A percentile compares a stretch with the other conserved stretches of the same genome.
phyloP scores from a whole-genome alignment of 2,329 filamentous ascomycete genomes.

The Trichoderma sp. region DNA sequence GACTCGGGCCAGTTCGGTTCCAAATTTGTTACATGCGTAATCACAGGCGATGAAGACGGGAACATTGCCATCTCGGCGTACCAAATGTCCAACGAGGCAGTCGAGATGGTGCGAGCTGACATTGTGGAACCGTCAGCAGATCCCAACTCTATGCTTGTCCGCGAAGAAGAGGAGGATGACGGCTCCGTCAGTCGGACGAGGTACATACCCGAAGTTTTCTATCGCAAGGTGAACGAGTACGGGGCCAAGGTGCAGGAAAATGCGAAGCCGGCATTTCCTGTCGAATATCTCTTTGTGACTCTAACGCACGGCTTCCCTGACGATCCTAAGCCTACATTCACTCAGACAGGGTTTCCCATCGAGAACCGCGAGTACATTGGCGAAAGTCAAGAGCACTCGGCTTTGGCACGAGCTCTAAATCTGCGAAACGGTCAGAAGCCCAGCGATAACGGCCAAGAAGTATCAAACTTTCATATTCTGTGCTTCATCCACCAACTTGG shows the following conservation, averaged over 20 bases:
- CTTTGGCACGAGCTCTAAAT: slow-evolving; percentile 66
- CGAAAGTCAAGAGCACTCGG: slow-evolving; percentile 74
- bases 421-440: slow-evolving; percentile 57
- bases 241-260: slow-evolving; percentile 95
- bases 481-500: slow-evolving; percentile 78
- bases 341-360: slow-evolving; percentile 72
- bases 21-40: slow-evolving; percentile 93
- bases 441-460: slow-evolving; percentile 59
- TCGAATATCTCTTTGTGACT: slow-evolving; percentile 94
- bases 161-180: slow-evolving; percentile 84
- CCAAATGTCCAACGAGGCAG: slow-evolving; percentile 90
- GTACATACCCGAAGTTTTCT: slow-evolving; percentile 98
- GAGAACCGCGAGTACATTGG: slow-evolving; percentile 89
- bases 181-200: slow-evolving; percentile 64
- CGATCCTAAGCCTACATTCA: slow-evolving; percentile 73
- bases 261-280: slow-evolving; percentile 91
- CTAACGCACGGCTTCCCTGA: slow-evolving; percentile 95
- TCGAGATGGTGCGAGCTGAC: slow-evolving; percentile 95
- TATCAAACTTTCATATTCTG: slow-evolving; percentile 95
- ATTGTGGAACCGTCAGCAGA: slow-evolving; percentile 95
- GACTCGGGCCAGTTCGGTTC: slow-evolving; percentile 92
- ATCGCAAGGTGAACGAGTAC: slow-evolving; percentile 92
- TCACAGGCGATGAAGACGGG: slow-evolving; percentile 88
- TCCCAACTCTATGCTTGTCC: slow-evolving; percentile 89
- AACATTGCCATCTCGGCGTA: slow-evolving; percentile 88